Conservation (phyloP, 1,139 yeast species). For the Kazachstania sp. region DNA sequence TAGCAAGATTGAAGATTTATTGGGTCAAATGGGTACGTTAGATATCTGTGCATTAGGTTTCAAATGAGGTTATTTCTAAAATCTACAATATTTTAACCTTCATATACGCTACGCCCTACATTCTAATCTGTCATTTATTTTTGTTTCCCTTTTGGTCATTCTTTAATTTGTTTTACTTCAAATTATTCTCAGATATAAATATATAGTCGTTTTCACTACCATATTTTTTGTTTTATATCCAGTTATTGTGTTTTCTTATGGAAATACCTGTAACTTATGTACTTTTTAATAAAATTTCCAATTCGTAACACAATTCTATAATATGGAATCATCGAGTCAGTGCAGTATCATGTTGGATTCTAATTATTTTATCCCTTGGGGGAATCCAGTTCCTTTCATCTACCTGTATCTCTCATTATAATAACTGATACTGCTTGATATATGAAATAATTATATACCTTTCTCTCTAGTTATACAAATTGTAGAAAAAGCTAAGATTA, state of each 20-base stretch:
- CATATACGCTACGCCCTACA: neutral
- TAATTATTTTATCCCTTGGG: neutral
- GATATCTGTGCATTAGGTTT: constrained; percentile 46
- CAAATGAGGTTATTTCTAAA: constrained; percentile 12
- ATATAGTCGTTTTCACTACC: too few species aligned
- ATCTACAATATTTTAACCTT: neutral
- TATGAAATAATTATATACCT: too few species aligned
- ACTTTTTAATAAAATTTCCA: neutral
- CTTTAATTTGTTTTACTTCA: neutral
- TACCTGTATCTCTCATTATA: too few species aligned
- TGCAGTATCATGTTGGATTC: neutral
- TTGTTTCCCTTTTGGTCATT: neutral
- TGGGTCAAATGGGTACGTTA: constrained; percentile 76
- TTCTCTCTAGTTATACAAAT: too few species aligned
- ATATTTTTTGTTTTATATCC: too few species aligned
- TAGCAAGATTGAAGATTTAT: constrained; percentile 71
- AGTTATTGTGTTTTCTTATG: neutral
- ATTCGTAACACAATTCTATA: too few species aligned
- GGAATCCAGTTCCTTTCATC: too few species aligned
- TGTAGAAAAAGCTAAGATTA: too few species aligned
- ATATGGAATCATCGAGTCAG: neutral
- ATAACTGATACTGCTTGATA: too few species aligned
- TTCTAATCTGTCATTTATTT: neutral
- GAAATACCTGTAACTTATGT: neutral
- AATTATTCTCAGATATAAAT: too few species aligned